Base-by-base conservation (phyloP, 495 filamentous ascomycete species). In the Oleoguttula mirabilis region DNA sequence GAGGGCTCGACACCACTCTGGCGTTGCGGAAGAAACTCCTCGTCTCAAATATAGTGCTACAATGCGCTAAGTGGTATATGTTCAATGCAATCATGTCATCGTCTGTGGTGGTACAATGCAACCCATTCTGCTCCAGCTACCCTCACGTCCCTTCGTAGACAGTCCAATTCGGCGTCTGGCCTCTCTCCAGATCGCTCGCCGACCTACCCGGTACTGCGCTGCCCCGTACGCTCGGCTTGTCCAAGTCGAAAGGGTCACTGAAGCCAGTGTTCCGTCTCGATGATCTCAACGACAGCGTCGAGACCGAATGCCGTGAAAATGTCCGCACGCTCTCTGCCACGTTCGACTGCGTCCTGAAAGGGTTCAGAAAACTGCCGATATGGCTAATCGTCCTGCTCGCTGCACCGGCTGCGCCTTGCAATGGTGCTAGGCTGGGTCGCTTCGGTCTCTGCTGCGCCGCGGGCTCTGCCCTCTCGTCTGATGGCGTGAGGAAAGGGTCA, bases 401-500 rank as follows among this genome's bases (percentile, higher is more conserved):
- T 20, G 37, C 19, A 12, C 34, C 23, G 17, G 43, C 36, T 19
- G 48, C 48, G 32, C 48, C 48, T 14, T 47, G 49, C 3, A 48
- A n/a, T 11, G 45, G 45, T 21, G 49, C 21, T 14, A 39, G 36
- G 20, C 2, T 21, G 3, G 44, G 39, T 35, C 39, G 8, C 39
- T 21, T 35, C 14, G 25, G 16, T 22, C 22, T 4, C 22, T n/a
- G 22, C 19, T 23, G 27, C 11, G 36, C 8, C 1, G 45, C 11
- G 3, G 30, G 10, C 19, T 41, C 36, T 10, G n/a, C 30, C 10
- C 16, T n/a, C 28, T 45, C 42, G n/a, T 43, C 38, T 6, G 45
- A 45, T n/a, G 49, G 49, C 11, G 45, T 52, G 20, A 52, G 25
- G 35, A 52, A 52, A 7, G 49, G 49, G 25, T 52, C 49, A 36